These are phyloP conservation scores for Diaporthe citrichinensis DNA, from an alignment of 2,329 filamentous ascomycete genomes.

Conservation along the genomic window DNA sequence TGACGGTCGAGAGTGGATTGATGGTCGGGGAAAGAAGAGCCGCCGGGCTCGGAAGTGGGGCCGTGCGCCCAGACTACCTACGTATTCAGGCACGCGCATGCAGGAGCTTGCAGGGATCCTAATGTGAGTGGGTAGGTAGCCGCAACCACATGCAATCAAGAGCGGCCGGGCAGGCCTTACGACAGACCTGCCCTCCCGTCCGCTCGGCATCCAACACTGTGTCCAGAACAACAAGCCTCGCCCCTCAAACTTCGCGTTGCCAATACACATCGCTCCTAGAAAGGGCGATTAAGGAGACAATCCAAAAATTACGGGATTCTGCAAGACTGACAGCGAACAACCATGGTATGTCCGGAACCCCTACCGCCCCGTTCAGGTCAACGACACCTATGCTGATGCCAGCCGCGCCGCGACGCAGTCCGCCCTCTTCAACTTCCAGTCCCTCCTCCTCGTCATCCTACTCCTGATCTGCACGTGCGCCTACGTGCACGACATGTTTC, in stretches of 20 bases:
- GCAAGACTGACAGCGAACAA: slow-evolving; percentile 31
- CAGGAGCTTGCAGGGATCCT: slow-evolving; percentile 20
- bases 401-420: slow-evolving; percentile 75
- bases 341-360: slow-evolving; percentile 45
- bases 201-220: slow-evolving; percentile 37
- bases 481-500: slow-evolving; percentile 92
- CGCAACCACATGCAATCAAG: slow-evolving; percentile 30
- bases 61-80: slow-evolving; percentile 3
- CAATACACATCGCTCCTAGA: not conserved
- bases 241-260: not conserved
- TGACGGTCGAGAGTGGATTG: slow-evolving; percentile 14
- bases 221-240: slow-evolving; percentile 35
- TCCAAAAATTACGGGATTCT: too few species aligned
- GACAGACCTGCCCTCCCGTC: not conserved
- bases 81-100: slow-evolving; percentile 16
- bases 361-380: not conserved
- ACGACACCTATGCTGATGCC: not conserved
- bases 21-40: not conserved
- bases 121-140: slow-evolving; percentile 28
- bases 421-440: slow-evolving; percentile 99
- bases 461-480: slow-evolving; percentile 96
- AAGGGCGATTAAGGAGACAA: not conserved
- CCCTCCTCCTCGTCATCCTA: slow-evolving; percentile 92
- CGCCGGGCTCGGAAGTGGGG: slow-evolving; percentile 20
- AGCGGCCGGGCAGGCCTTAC: slow-evolving; percentile 5